A percentile compares a stretch with the other conserved stretches of the same genome.
Conservation (phyloP, 148 eudicot species). For the Limonium bicolor region DNA sequence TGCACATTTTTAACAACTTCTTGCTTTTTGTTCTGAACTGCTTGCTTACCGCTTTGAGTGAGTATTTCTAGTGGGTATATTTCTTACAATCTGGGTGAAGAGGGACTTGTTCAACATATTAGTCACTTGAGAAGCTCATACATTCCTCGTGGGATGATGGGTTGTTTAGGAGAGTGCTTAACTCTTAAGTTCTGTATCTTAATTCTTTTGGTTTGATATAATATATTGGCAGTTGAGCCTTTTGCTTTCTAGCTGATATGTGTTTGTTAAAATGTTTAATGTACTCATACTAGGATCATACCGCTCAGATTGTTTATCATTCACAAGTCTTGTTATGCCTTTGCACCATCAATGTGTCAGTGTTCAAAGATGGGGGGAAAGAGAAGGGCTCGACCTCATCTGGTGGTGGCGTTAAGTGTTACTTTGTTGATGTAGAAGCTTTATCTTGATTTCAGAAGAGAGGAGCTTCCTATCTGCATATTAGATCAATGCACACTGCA, state of each 20-base stretch:
- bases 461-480: conserved; percentile 11
- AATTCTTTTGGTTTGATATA: too few relatives aligned
- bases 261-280: too few relatives aligned
- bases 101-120: conserved; percentile 30
- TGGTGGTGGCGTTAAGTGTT: conserved; percentile 31
- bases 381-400: conserved; percentile 25
- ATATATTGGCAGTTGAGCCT: too few relatives aligned
- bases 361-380: conserved; percentile 58
- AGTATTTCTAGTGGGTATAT: conserved; percentile 64
- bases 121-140: conserved; percentile 35
- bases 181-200: too few relatives aligned
- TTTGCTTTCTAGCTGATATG: too few relatives aligned
- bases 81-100: conserved; percentile 36
- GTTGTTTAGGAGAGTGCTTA: conserved; percentile 42
- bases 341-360: too few relatives aligned
- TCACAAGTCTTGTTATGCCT: too few relatives aligned
- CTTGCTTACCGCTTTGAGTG: too few relatives aligned
- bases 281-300: too few relatives aligned
- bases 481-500: conserved; percentile 25
- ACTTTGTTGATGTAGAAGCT: conserved; percentile 34
- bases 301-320: too few relatives aligned
- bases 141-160: conserved; percentile 47
- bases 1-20: too few relatives aligned
- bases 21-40: too few relatives aligned
- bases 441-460: conserved; percentile 11